Conservation (phyloP, 202 grass and related monocot species). For the Carex arenaria region DNA sequence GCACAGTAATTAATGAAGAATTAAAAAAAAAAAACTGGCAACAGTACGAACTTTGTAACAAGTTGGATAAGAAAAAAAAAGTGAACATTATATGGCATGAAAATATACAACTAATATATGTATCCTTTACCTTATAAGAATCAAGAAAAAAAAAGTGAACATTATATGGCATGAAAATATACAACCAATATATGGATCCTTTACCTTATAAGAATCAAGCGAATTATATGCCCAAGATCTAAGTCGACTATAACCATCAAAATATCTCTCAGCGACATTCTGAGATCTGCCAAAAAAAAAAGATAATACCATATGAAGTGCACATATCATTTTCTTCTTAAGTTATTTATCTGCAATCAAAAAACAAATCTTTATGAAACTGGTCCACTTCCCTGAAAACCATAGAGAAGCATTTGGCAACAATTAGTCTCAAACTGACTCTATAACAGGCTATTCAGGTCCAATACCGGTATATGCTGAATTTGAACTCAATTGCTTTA, state of each 20-base stretch:
- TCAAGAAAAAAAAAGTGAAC: conserved; percentile 38
- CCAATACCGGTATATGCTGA: not conserved
- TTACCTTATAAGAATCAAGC: conserved; percentile 95
- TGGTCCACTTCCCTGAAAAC: not conserved
- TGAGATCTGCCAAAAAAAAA: conserved; percentile 49
- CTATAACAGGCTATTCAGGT: not conserved
- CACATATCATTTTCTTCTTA: not conserved
- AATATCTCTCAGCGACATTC: conserved; percentile 61
- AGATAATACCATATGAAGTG: conserved; percentile 14
- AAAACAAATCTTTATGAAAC: not conserved
- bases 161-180: conserved; percentile 2
- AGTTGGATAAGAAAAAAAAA: conserved; percentile 8
- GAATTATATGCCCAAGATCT: conserved; percentile 94
- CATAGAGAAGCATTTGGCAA: conserved; percentile 6
- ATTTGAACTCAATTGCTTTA: conserved; percentile 5
- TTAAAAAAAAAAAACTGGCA: conserved; percentile 10
- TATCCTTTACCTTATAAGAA: conserved; percentile 73
- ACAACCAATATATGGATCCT: not conserved
- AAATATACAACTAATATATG: not conserved
- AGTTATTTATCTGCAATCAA: not conserved
- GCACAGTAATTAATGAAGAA: conserved; percentile 24
- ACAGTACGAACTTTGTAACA: conserved; percentile 4
- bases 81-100: not conserved
- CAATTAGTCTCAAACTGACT: not conserved
- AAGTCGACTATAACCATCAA: conserved; percentile 69